Base-by-base conservation (phyloP, 441 rosid species). In the Biscutella auriculata region DNA sequence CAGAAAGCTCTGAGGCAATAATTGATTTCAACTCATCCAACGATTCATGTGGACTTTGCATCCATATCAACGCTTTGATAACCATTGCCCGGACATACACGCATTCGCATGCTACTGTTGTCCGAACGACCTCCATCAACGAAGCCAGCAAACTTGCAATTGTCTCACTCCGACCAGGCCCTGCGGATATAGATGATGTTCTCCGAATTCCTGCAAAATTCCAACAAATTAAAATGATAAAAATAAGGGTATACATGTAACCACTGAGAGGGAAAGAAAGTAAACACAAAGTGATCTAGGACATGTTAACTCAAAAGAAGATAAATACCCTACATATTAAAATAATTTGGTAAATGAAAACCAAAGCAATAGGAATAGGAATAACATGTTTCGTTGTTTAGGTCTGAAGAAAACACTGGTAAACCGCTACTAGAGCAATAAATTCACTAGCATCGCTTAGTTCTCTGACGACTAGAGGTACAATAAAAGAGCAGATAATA, bases 41-140 rank as follows among this genome's bases (percentile, higher is more conserved):
- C 7, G 99, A 80, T 73, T 90, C 99, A 74, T 80, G 76, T 7
- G 97, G 95, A 73, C 89, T 84, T 82, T 94, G 99, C 97, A 94
- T 94, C 99, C 99, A 94, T 74, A 94, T 90, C 85, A 94, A 76
- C 68, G 96, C 97, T 80, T 94, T 94, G 76, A 94, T 80, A 58
- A 94, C 97, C 96, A 94, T 88, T 49, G 88, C 96, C 65, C 97
- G 88, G 70, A 94, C 89, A 80, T 85, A 94, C 54, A 94, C 97
- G 62, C 99, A 94, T 74, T 94, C 99, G 37, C 99, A 95, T 56
- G 99, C 99, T 49, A 95, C 96, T 62, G 99, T 95, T 67, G 99
- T 95, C 55, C 99, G 83, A 53, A 94, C 99, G 19, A 94, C 97
- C 83, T 94, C 99, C 99, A 90, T 82, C 63, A 95, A 67, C 29